phyloP scores from a whole-genome alignment of 2,329 filamentous ascomycete genomes.

The Fulvia fulva region DNA sequence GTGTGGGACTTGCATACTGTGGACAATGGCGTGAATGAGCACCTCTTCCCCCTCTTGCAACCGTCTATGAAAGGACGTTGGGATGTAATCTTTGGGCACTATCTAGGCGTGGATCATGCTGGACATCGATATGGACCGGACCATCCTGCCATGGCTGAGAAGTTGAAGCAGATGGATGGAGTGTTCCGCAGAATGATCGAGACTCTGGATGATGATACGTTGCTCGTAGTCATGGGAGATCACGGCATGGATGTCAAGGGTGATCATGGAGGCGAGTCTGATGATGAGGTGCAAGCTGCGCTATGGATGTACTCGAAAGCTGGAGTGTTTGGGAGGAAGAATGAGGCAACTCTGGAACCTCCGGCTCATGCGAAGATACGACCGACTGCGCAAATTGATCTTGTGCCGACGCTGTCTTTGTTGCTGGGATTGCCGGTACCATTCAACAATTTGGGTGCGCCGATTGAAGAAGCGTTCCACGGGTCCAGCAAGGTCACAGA shows the following conservation, averaged over 20 bases:
- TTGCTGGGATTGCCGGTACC: conserved; percentile 89
- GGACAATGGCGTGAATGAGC: conserved; percentile 88
- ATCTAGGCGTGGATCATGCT: conserved; percentile 92
- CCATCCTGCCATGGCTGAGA: conserved; percentile 85
- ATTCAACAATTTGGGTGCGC: conserved; percentile 89
- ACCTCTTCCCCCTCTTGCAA: conserved; percentile 79
- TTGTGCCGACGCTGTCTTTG: conserved; percentile 86
- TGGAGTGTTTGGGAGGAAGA: conserved; percentile 74
- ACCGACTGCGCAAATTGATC: conserved; percentile 80
- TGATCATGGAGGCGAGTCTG: conserved; percentile 96
- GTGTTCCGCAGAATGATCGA: conserved; percentile 70
- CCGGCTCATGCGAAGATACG: conserved; percentile 70
- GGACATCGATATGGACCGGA: conserved; percentile 94
- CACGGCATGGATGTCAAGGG: conserved; percentile 98
- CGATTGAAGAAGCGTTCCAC: conserved; percentile 90
- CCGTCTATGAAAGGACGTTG: conserved; percentile 64
- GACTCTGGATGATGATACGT: conserved; percentile 74
- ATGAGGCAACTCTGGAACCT: conserved; percentile 54
- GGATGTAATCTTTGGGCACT: conserved; percentile 94
- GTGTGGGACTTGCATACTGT: conserved; percentile 97
- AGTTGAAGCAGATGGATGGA: conserved; percentile 84
- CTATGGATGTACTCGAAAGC: conserved; percentile 98
- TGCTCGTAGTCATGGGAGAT: conserved; percentile 96
- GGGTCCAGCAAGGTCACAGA: conserved; percentile 47
- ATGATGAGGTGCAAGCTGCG: conserved; percentile 90